Base-by-base conservation (phyloP, 2,329 filamentous ascomycete species). In the Alternaria novae-zelandiae region DNA sequence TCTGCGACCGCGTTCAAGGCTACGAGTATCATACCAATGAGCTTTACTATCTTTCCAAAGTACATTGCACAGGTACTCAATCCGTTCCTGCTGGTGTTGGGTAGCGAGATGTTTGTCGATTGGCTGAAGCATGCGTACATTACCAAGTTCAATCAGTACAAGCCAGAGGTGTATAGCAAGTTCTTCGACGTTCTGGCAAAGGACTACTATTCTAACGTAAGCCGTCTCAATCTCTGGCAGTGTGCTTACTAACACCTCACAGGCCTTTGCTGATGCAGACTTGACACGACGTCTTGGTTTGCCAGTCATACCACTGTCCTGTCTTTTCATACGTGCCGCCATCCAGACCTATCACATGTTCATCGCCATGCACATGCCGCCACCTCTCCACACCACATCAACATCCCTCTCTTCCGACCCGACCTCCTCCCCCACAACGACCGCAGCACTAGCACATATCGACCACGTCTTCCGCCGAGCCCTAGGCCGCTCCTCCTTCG, bases 311-410 rank as follows among this genome's bases (percentile, higher is more conserved):
- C 96, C 96, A 0, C 85, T 99, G 0, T 95, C 94, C 2, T 98
- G 94, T 71, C 89, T 99, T 51, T 97, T 99, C 80, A 96, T 99
- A 78, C 90, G 96, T 46, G 93, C 96, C 50, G 94, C 93, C 1
- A 87, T 98, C 46, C 96, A 99, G 78, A 97, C 95, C 7, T 99
- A 98, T 80, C 92, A 97, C 81, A 98, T 98, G 95, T 97, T 98
- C 75, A 87, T 98, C 13, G 92, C 94, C 4, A 94, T 93, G 0
- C 90, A 97, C 73, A 86, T 97, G 32, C 91, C 93, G 0, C 87
- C 91, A 9, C 92, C 93, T 0, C 84, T 93, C 0, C 84, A 89
- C 25, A 89, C 89, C 4, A 84, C 88, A 26, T 87, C 90, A 51
- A 90, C 91, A 17, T 87, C 91, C 6, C 81, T 93, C 13, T 84